These are phyloP conservation scores for Coemansia umbellata DNA, from an alignment of 192 early-diverging fungal species.

Conservation along the genomic window DNA sequence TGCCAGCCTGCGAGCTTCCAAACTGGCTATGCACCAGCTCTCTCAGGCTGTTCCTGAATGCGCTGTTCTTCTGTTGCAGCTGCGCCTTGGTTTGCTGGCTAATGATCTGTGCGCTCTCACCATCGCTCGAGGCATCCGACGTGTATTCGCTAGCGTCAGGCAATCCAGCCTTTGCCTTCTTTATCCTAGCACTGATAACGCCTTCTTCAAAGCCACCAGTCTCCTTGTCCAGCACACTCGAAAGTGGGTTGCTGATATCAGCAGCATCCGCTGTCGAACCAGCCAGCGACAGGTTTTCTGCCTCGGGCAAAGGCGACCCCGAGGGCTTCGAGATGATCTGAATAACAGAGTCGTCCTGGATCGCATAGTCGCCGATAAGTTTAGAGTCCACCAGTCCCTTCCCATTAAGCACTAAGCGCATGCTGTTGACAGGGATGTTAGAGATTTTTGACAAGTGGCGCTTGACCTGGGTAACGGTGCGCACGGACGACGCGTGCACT, in stretches of 20 bases:
- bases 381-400: slow-evolving; percentile 44
- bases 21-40: slow-evolving; percentile 21
- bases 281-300: background rate
- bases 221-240: slow-evolving; percentile 13
- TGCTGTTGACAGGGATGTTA: slow-evolving; percentile 20
- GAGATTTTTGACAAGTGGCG: slow-evolving; percentile 29
- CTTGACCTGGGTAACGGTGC: slow-evolving; percentile 42
- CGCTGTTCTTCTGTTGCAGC: slow-evolving; percentile 23
- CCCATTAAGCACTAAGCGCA: slow-evolving; percentile 33
- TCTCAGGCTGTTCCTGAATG: slow-evolving; percentile 32
- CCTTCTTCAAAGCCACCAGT: background rate
- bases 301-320: background rate
- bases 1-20: slow-evolving; percentile 16
- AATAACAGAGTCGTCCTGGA: slow-evolving; percentile 28
- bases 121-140: slow-evolving; percentile 26
- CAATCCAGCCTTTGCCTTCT: background rate
- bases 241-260: slow-evolving; percentile 26
- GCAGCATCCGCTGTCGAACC: background rate
- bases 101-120: background rate
- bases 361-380: slow-evolving; percentile 43
- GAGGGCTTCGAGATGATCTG: slow-evolving; percentile 38
- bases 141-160: background rate
- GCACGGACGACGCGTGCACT: slow-evolving; percentile 34
- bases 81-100: slow-evolving; percentile 14
- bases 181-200: background rate